phyloP scores from a whole-genome alignment of 345 rosid species.

The Aquilaria malaccensis region DNA sequence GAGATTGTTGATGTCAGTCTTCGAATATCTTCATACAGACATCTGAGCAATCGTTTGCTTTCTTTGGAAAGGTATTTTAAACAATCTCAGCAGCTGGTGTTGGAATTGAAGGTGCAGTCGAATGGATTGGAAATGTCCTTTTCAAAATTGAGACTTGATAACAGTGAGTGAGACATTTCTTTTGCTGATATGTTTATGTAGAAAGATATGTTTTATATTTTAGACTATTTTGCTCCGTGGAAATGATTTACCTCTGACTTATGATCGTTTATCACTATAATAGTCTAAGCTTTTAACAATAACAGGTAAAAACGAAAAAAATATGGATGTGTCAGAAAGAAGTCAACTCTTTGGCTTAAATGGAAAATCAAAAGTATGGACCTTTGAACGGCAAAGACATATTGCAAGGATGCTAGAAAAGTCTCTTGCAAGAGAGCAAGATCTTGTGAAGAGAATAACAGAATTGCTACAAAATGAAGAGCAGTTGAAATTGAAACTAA shows the following conservation, averaged over 20 bases:
- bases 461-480: slow-evolving; percentile 61
- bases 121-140: slow-evolving; percentile 49
- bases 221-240: not conserved
- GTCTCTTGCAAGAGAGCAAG: slow-evolving; percentile 67
- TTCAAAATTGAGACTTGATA: slow-evolving; percentile 45
- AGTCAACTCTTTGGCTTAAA: slow-evolving; percentile 21
- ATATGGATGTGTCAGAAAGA: slow-evolving; percentile 34
- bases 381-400: slow-evolving; percentile 52
- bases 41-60: slow-evolving; percentile 40
- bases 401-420: slow-evolving; percentile 70
- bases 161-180: slow-evolving; percentile 33
- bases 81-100: slow-evolving; percentile 47
- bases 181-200: not conserved
- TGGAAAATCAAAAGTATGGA: slow-evolving; percentile 33
- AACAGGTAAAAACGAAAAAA: slow-evolving; percentile 46
- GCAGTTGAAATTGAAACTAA: slow-evolving; percentile 72
- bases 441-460: slow-evolving; percentile 63
- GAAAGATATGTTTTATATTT: not conserved
- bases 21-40: slow-evolving; percentile 55
- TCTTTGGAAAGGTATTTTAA: slow-evolving; percentile 55
- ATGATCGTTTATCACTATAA: not conserved
- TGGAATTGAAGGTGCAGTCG: slow-evolving; percentile 65
- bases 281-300: slow-evolving; percentile 12
- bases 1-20: slow-evolving; percentile 57
- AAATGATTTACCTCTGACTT: not conserved